Conservation (phyloP, 495 filamentous ascomycete genomes). For the Penicillium waksmanii region DNA sequence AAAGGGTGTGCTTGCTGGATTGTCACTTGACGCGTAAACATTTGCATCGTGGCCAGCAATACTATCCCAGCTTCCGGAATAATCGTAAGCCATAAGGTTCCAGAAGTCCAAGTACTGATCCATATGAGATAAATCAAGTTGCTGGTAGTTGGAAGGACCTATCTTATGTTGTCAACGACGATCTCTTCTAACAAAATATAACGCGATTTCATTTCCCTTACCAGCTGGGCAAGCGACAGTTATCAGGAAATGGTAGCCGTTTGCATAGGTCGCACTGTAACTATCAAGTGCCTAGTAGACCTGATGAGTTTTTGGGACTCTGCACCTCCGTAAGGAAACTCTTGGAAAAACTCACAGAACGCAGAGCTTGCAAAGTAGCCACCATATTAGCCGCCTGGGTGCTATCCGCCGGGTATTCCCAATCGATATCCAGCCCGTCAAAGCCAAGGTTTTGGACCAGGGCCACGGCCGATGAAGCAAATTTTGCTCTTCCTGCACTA, state of each 20-base stretch:
- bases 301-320: background rate
- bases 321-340: no score
- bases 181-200: background rate
- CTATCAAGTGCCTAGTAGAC: conserved; percentile 57
- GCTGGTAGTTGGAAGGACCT: conserved; percentile 63
- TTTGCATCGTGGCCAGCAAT: conserved; percentile 77
- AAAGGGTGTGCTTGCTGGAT: conserved; percentile 66
- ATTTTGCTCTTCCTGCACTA: conserved; percentile 56
- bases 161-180: conserved; percentile 25
- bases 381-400: conserved; percentile 66
- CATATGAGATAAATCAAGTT: conserved; percentile 64
- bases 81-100: conserved; percentile 84
- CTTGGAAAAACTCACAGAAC: conserved; percentile 33
- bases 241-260: conserved; percentile 63
- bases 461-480: conserved; percentile 68
- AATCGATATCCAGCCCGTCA: conserved; percentile 66
- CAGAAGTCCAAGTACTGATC: conserved; percentile 66
- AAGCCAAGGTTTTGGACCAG: conserved; percentile 68
- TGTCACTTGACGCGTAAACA: conserved; percentile 56
- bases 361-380: conserved; percentile 59
- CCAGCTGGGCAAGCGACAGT: conserved; percentile 67
- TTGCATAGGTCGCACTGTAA: conserved; percentile 55
- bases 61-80: conserved; percentile 70
- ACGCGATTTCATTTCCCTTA: conserved; percentile 9
- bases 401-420: conserved; percentile 52